These are phyloP conservation scores for Ceratocystis colombiana DNA, from an alignment of 2,329 filamentous ascomycete species.

Conservation along the genomic window DNA sequence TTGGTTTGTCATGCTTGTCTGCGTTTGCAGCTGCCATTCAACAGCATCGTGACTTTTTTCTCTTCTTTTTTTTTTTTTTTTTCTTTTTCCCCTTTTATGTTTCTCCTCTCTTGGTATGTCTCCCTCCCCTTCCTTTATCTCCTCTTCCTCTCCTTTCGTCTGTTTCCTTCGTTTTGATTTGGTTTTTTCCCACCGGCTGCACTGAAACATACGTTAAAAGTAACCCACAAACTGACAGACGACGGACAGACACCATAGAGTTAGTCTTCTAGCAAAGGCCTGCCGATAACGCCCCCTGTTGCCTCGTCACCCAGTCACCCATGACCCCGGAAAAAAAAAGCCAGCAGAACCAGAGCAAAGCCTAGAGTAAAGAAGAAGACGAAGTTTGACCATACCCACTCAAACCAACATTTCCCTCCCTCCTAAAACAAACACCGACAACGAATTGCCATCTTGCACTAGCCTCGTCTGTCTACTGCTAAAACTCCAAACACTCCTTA, in stretches of 20 bases:
- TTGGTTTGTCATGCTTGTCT: neutral
- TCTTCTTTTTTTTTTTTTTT: neutral
- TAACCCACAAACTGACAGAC: neutral
- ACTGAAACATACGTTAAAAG: neutral
- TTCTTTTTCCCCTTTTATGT: neutral
- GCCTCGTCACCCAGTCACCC: constrained; percentile 12
- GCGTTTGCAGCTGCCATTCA: neutral
- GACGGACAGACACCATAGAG: neutral
- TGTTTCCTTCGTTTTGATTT: neutral
- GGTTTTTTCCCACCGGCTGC: neutral
- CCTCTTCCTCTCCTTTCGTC: neutral
- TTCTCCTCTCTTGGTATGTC: neutral
- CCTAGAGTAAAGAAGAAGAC: too few relatives aligned
- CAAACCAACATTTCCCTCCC: neutral
- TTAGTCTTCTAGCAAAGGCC: neutral
- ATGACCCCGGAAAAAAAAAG: constrained; percentile 13
- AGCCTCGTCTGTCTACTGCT: neutral
- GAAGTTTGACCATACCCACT: neutral
- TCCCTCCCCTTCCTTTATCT: neutral
- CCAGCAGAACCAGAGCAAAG: constrained; percentile 5
- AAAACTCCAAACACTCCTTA: too few relatives aligned
- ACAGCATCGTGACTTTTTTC: constrained; percentile 5
- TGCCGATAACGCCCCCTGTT: constrained; percentile 17
- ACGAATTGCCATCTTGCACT: constrained; percentile 9
- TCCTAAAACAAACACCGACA: neutral